Conservation (phyloP, 495 filamentous ascomycete species). For the Xylaria intraflava region DNA sequence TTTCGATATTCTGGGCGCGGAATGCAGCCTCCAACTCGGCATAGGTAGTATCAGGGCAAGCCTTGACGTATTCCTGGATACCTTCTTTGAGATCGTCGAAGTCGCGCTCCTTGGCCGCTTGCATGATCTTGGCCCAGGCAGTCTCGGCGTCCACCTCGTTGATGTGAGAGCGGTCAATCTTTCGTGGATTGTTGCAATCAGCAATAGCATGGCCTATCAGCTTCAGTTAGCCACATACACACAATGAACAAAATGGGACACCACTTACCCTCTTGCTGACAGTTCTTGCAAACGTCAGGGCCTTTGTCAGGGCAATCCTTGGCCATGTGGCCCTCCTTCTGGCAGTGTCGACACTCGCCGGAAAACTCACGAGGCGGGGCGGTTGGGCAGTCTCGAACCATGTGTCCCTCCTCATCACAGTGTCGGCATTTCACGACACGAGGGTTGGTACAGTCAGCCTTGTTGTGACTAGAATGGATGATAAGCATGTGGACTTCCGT, state of each 20-base stretch:
- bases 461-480: conserved; percentile 39
- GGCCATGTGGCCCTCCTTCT: conserved; percentile 60
- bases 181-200: conserved; percentile 64
- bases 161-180: conserved; percentile 56
- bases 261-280: conserved; percentile 58
- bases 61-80: conserved; percentile 67
- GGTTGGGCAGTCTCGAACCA: conserved; percentile 61
- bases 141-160: conserved; percentile 53
- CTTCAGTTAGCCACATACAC: background rate
- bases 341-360: conserved; percentile 67
- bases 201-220: conserved; percentile 54
- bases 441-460: conserved; percentile 43
- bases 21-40: conserved; percentile 67
- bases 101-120: conserved; percentile 58
- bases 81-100: conserved; percentile 69
- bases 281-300: conserved; percentile 65
- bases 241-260: background rate
- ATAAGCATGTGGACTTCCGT: conserved; percentile 16
- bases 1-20: conserved; percentile 51
- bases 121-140: conserved; percentile 63
- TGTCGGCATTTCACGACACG: conserved; percentile 29
- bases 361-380: conserved; percentile 30
- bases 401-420: conserved; percentile 51
- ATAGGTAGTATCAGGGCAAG: conserved; percentile 58
- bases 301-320: conserved; percentile 65